Evolutionary conservation across 2,329 filamentous ascomycete species (phyloP), one percentile per base, ranked within the genome.

Genomic region (Coniochaeta prunicola): DNA sequence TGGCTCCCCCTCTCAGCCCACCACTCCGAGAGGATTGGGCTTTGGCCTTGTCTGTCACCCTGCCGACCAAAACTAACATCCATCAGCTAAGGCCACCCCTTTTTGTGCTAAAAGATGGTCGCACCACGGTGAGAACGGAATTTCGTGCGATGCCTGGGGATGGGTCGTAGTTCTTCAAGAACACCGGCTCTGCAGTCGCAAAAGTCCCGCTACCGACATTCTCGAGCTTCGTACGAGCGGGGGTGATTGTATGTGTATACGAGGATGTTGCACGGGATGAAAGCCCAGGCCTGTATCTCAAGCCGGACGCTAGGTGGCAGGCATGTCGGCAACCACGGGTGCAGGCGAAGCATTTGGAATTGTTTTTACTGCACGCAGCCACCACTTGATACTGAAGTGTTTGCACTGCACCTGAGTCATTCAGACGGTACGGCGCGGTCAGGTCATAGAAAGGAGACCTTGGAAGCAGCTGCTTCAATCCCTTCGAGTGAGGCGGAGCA

Each of bases 261-360:
- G 31, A 75, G 70, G 57, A 90, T 83, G 64, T 87, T 85, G 1
- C 76, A 75, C 0, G 85, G 84, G 0, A 89, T 72, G 65, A 89
- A 90, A 0, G 83, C 77, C 87, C 87, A 90, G 0, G 80, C 74
- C 64, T 87, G 81, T 53, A 89, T 79, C 59, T 88, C 84, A 84
- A 86, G 3, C 86, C 86, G 1, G 81, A 79, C 0, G 73, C 70
- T 3, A 85, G 73, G 6, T 86, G 82, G 67, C 87, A 91, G 2
- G 83, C n/a, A n/a, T n/a, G 82, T 5, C 72, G 76, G 69, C 87
- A 90, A 1, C 78, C 76, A 65, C 86, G 89, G 8, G 80, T 77
- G 1, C 83, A 83, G 2, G 83, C 81, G 1, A 85, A 71, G 67
- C 85, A 89, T 60, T 77, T 82, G 6, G 71, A 77, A 67, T 76